Evolutionary conservation across 306 rosid genomes (phyloP), one percentile per base, ranked within the genome.

Genomic region (Urtica urens): DNA sequence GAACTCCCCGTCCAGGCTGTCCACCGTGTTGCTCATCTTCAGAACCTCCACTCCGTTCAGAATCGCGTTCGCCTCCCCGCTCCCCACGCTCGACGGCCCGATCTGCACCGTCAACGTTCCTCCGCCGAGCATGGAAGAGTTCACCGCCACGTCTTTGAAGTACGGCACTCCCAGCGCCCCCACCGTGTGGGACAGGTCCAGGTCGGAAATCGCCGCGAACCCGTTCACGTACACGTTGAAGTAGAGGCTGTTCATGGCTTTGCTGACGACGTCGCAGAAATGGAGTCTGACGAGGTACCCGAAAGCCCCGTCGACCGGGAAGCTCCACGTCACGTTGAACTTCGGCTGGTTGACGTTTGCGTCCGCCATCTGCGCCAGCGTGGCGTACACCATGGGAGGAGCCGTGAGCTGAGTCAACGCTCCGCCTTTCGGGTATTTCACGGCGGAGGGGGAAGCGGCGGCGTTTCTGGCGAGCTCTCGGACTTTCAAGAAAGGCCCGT

Each of bases 1-100:
- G 11, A 73, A 73, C 57, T 68, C 79, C 22, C 79, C 79, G 30
- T 73, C 79, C 58, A 73, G 23, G 60, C 79, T 73, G n/a, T 68
- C 47, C 20, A 73, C 79, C 2, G 72, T 59, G 24, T 73, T 73
- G 54, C 79, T 73, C 13, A 73, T 51, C 22, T 68, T 68, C 68
- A 73, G 7, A 10, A 73, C 65, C 68, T 73, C 79, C 19, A 73
- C 4, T 2, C 79, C 79, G 14, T 73, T 73, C 11, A 73, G 47
- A 38, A 73, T 73, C 12, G 79, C 79, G n/a, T 73, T 52, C 0
- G 14, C 11, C 5, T 49, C 63, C 1, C 79, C 68, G 13, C 53
- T 40, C 2, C 28, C 52, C 34, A 57, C 15, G 23, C 30, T 62
- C 0, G 74, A 57, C 11, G 75, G 72, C 38, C 79, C 64, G 9